Conservation (phyloP, 805 yeast species). For the Ogataea wickerhamii region DNA sequence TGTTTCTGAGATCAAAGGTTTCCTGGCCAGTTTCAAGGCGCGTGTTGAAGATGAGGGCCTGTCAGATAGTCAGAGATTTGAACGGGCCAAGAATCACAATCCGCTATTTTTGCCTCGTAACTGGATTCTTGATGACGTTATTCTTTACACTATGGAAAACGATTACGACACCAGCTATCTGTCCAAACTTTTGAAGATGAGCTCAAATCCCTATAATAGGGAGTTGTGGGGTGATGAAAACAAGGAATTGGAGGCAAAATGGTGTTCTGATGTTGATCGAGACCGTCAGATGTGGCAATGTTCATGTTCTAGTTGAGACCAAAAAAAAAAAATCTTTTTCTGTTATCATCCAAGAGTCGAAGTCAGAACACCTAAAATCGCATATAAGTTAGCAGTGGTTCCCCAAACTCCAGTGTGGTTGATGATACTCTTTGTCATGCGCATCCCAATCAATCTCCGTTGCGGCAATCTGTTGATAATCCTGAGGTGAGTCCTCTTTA, state of each 20-base stretch:
- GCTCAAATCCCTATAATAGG: slow-evolving; percentile 67
- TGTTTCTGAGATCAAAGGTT: slow-evolving; percentile 38
- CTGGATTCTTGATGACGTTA: slow-evolving; percentile 85
- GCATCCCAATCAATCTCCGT: too few relatives aligned
- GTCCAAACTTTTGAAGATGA: slow-evolving; percentile 65
- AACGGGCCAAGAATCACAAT: slow-evolving; percentile 47
- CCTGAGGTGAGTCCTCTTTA: too few relatives aligned
- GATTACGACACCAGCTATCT: slow-evolving; percentile 50
- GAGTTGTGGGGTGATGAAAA: slow-evolving; percentile 63
- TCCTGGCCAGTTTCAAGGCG: slow-evolving; percentile 49
- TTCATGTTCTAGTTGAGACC: slow-evolving; percentile 54
- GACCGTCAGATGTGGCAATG: slow-evolving; percentile 64
- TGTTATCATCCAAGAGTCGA: too few relatives aligned
- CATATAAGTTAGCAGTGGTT: too few relatives aligned
- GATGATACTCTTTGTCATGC: too few relatives aligned
- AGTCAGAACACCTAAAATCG: too few relatives aligned
- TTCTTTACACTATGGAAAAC: slow-evolving; percentile 50
- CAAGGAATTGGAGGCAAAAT: slow-evolving; percentile 61
- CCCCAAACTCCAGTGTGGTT: too few relatives aligned
- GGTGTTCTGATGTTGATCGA: slow-evolving; percentile 51
- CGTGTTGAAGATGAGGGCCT: slow-evolving; percentile 35
- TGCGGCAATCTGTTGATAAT: too few relatives aligned
- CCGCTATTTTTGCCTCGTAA: slow-evolving; percentile 82
- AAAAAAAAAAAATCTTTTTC: not conserved
- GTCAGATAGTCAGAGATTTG: slow-evolving; percentile 37